phyloP scores from a whole-genome alignment of 2,329 filamentous ascomycete genomes.

The Escovopsis sp. region DNA sequence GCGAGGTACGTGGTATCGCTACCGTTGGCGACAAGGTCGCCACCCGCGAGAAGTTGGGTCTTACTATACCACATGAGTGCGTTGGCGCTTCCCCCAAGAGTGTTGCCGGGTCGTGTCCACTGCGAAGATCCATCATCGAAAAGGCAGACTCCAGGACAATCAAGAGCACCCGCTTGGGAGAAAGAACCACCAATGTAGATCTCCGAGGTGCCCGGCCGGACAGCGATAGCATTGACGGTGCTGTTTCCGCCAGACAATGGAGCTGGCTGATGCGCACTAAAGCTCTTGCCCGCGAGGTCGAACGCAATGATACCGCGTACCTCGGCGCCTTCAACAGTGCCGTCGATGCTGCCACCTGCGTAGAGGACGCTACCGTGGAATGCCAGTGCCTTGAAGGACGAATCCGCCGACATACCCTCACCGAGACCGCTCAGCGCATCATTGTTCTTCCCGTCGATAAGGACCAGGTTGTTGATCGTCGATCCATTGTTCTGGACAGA shows the following conservation, averaged over 20 bases:
- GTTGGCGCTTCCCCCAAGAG: constrained; percentile 54
- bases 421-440: constrained; percentile 55
- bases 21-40: constrained; percentile 54
- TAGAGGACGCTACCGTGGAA: constrained; percentile 55
- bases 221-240: constrained; percentile 61
- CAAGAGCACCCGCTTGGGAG: constrained; percentile 64
- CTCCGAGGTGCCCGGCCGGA: constrained; percentile 53
- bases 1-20: constrained; percentile 50
- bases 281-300: constrained; percentile 50
- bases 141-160: constrained; percentile 68
- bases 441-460: constrained; percentile 63
- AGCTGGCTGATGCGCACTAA: constrained; percentile 53
- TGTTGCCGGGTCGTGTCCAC: constrained; percentile 67
- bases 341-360: constrained; percentile 67
- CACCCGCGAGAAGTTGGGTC: constrained; percentile 59
- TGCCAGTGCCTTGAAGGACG: constrained; percentile 59
- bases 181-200: constrained; percentile 83
- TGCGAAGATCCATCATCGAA: constrained; percentile 55
- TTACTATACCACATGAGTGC: constrained; percentile 62
- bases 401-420: constrained; percentile 49
- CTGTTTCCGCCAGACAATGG: constrained; percentile 54
- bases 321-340: constrained; percentile 43
- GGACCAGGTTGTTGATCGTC: constrained; percentile 60
- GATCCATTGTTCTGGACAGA: constrained; percentile 54
- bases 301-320: constrained; percentile 69